These are phyloP conservation scores for Porcisia deanei DNA, from an alignment of 208 protist species.

Conservation along the genomic window DNA sequence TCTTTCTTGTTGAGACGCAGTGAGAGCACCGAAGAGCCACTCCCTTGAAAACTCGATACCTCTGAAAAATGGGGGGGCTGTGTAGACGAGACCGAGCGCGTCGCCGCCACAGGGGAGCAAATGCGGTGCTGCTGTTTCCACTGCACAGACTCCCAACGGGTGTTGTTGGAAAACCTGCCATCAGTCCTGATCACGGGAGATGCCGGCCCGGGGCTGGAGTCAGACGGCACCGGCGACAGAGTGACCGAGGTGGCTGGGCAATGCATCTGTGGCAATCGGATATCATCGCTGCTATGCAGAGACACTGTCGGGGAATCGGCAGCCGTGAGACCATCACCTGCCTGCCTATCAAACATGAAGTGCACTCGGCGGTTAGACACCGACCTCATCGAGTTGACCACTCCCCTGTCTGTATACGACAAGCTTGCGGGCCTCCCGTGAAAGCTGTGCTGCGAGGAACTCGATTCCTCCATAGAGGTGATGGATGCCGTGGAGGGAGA, in stretches of 20 bases:
- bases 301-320: not conserved
- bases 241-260: not conserved
- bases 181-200: not conserved
- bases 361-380: slow-evolving; percentile 3
- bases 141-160: not conserved
- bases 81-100: not conserved
- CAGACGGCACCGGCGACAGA: not conserved
- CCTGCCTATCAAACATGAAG: not conserved
- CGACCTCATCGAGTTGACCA: not conserved
- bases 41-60: not conserved
- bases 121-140: not conserved
- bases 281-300: not conserved
- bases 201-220: not conserved
- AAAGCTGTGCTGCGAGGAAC: not conserved
- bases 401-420: not conserved
- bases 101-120: not conserved
- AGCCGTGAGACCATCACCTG: not conserved
- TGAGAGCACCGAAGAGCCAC: slow-evolving; percentile 4
- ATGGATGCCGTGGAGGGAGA: not conserved
- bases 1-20: slow-evolving; percentile 24
- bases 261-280: not conserved
- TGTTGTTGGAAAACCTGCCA: not conserved
- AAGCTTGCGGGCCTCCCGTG: not conserved
- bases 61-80: not conserved
- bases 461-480: not conserved